Conservation (phyloP, 2,329 filamentous ascomycete species). For the Aspergillus terreus region DNA sequence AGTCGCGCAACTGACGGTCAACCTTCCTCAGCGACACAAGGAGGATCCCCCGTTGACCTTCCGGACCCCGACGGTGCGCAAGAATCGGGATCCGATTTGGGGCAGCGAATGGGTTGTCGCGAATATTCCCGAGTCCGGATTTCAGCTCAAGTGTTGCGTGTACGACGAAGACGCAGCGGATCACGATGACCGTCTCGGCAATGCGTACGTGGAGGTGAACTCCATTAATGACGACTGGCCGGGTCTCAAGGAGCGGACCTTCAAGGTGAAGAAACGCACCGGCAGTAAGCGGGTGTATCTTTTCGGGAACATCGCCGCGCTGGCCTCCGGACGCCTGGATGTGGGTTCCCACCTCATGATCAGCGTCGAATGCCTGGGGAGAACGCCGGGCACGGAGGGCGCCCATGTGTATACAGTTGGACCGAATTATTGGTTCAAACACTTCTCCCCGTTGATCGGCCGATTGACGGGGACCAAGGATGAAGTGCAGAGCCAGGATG, state of each 20-base stretch:
- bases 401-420: conserved; percentile 75
- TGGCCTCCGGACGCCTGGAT: conserved; percentile 59
- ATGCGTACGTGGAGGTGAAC: conserved; percentile 67
- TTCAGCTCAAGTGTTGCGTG: conserved; percentile 77
- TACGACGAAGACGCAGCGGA: conserved; percentile 89
- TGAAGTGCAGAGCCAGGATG: conserved; percentile 55
- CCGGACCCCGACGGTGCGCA: conserved; percentile 72
- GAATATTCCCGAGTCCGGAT: conserved; percentile 76
- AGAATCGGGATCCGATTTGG: conserved; percentile 73
- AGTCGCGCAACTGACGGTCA: conserved; percentile 68
- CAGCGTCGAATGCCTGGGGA: conserved; percentile 74
- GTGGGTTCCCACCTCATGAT: conserved; percentile 69
- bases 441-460: conserved; percentile 86
- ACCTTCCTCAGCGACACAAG: conserved; percentile 72
- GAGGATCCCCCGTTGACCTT: conserved; percentile 74
- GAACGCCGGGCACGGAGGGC: conserved; percentile 62
- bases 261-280: conserved; percentile 70
- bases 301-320: conserved; percentile 63
- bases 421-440: conserved; percentile 72
- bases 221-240: conserved; percentile 62
- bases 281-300: conserved; percentile 85
- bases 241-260: conserved; percentile 63
- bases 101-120: conserved; percentile 82
- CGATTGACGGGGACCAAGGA: conserved; percentile 69
- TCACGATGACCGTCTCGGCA: conserved; percentile 82